These are phyloP conservation scores for Ceratobasidium sp. DNA, from an alignment of 1,284 basidiomycete genomes.

Conservation along the genomic window DNA sequence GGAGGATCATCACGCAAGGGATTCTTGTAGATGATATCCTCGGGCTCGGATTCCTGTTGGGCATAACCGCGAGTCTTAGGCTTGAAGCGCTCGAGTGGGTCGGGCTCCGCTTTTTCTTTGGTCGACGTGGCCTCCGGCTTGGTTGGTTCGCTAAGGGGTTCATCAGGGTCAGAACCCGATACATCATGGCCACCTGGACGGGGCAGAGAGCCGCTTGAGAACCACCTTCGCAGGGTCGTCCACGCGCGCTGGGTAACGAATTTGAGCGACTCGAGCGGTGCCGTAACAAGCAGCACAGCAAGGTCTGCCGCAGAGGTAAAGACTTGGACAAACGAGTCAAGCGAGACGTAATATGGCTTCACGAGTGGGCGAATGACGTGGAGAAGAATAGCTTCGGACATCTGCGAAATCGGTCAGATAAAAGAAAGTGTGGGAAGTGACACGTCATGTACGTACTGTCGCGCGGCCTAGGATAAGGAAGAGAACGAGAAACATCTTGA, in stretches of 20 bases:
- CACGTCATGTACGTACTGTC: conserved; percentile 28
- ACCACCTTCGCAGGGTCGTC: conserved; percentile 4
- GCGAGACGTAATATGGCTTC: conserved; percentile 41
- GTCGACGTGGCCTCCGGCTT: conserved; percentile 12
- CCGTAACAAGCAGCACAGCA: conserved; percentile 33
- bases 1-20: conserved; percentile 30
- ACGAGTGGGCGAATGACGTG: conserved; percentile 41
- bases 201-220: conserved; percentile 24
- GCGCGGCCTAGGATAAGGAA: conserved; percentile 42
- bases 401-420: conserved; percentile 32
- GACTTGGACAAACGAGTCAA: conserved; percentile 41
- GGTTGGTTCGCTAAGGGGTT: conserved; percentile 26
- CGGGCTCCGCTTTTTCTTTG: conserved; percentile 4
- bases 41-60: conserved; percentile 17
- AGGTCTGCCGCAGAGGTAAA: conserved; percentile 39
- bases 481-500: conserved; percentile 42
- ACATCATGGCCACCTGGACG: conserved; percentile 27
- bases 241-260: conserved; percentile 6
- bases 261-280: conserved; percentile 27
- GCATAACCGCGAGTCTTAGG: conserved; percentile 25
- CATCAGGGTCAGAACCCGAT: conserved; percentile 35
- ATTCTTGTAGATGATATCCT: conserved; percentile 17
- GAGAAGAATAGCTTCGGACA: conserved; percentile 42
- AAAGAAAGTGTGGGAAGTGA: neutral
- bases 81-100: conserved; percentile 34